Evolutionary conservation across 331 rosid species (phyloP), one percentile per base, ranked within the genome.

Genomic region (Erythrophleum ivorense): DNA sequence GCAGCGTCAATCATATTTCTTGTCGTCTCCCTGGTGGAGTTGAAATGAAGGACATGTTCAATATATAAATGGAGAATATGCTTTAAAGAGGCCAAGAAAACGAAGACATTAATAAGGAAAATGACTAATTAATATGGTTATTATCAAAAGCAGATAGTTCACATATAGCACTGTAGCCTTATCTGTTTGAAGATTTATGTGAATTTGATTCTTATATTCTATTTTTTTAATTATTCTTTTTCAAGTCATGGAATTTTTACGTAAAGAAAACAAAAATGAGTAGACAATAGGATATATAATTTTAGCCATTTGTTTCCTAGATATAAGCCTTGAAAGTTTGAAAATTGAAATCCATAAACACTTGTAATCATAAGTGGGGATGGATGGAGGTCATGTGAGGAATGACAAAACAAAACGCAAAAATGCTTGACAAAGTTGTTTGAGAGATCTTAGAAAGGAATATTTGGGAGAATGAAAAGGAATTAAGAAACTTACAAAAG

Each of bases 391-490:
- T 58, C 80, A n/a, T n/a, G 84, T 73, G 87, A 82, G 85, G 75
- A 82, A 54, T 86, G 81, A 81, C 75, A 81, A 52, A 46, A 76
- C 78, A 84, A 80, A 74, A 74, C 41, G 46, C 71, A 78, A 70
- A 81, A 88, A 83, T 80, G 73, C 33, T 58, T 73, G 87, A 88
- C 85, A 84, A 80, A 48, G 86, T 78, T 66, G 89, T 67, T 85
- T 1, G 65, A 24, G 84, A 83, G 74, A 67, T 91, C 87, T 82
- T 86, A 78, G 87, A 91, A 85, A 53, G 89, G 91, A 85, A 91
- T 91, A 90, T 88, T 84, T 90, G 77, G 88, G 88, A 84, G 87
- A 72, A 85, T 82, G 92, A 84, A 87, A 82, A 82, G 91, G 91
- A 90, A 90, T 82, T 88, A 88, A 91, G 86, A 90, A 90, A 81